Percentiles rank a stretch among this genome's conserved stretches.
Conservation (phyloP, 306 rosid genomes). For the Trichosanthes truncata region DNA sequence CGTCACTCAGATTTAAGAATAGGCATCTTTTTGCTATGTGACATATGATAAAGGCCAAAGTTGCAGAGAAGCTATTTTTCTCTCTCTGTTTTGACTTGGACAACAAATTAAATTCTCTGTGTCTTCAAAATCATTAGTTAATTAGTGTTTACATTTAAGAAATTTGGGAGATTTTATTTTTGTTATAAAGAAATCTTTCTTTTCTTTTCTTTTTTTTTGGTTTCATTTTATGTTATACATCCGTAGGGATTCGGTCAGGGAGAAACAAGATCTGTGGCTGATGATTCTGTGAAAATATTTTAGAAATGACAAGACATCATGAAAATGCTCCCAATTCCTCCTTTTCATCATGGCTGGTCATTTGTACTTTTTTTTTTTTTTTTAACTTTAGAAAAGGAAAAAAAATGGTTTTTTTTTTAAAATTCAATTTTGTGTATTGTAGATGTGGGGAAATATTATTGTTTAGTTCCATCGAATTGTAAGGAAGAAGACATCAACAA, state of each 20-base stretch:
- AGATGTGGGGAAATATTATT: background rate
- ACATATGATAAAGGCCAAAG: conserved; percentile 31
- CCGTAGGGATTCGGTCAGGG: background rate
- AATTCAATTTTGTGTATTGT: too few relatives aligned
- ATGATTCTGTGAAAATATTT: background rate
- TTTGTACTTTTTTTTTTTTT: background rate
- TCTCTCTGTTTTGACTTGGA: background rate
- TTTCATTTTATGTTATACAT: too few relatives aligned
- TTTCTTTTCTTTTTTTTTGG: background rate
- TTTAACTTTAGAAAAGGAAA: too few relatives aligned
- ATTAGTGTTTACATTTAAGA: background rate
- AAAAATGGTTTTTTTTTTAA: too few relatives aligned
- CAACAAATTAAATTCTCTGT: background rate
- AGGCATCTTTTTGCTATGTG: conserved; percentile 48
- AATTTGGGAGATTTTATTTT: background rate
- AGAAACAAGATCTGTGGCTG: background rate
- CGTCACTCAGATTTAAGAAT: conserved; percentile 15
- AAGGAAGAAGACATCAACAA: background rate
- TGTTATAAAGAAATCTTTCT: background rate
- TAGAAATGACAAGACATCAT: background rate
- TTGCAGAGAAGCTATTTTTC: conserved; percentile 7
- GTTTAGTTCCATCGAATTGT: background rate
- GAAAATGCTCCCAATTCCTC: background rate
- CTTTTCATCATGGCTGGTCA: background rate
- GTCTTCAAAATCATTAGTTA: background rate